These are phyloP conservation scores for Tricholomella constricta DNA, from an alignment of 768 basidiomycete genomes.

Conservation along the genomic window DNA sequence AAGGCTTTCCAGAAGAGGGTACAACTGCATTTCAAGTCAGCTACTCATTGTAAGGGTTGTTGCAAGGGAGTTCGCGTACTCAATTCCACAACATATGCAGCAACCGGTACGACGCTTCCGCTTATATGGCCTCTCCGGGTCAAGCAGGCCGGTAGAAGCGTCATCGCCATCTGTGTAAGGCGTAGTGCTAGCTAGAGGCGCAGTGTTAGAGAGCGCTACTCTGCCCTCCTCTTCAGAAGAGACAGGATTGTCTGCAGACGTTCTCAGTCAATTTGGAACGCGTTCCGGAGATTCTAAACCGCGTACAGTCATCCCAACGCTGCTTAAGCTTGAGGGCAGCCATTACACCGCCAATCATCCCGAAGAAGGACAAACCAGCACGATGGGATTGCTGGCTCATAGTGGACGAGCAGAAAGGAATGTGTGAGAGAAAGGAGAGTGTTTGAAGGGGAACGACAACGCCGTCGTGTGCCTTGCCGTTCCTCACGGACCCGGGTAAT, in stretches of 20 bases:
- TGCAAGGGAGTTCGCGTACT: constrained; percentile 4
- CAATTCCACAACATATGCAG: constrained; percentile 49
- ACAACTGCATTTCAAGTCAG: constrained; percentile 36
- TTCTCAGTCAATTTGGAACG: not conserved
- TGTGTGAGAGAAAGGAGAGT: constrained; percentile 1
- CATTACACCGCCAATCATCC: constrained; percentile 46
- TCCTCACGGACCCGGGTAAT: not conserved
- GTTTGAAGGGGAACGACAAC: not conserved
- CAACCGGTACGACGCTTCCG: constrained; percentile 39
- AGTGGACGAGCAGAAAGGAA: constrained; percentile 7
- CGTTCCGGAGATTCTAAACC: not conserved
- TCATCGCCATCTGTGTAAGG: constrained; percentile 27
- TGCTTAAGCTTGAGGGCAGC: constrained; percentile 50
- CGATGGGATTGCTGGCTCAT: constrained; percentile 17
- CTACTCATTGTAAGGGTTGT: not conserved
- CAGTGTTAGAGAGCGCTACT: constrained; percentile 28
- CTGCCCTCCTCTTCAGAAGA: constrained; percentile 44
- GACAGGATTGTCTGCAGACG: constrained; percentile 41
- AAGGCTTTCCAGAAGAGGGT: constrained; percentile 56
- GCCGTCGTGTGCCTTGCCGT: not conserved
- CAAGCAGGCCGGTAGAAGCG: constrained; percentile 32
- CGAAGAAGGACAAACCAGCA: constrained; percentile 37
- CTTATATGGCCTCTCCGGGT: constrained; percentile 29
- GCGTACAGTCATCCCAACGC: constrained; percentile 47
- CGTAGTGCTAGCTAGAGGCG: not conserved